A percentile compares a stretch with the other conserved stretches of the same genome.
These are phyloP conservation scores for Cinnamomum chago DNA, from an alignment of 164 flowering plant species.

Conservation along the genomic window DNA sequence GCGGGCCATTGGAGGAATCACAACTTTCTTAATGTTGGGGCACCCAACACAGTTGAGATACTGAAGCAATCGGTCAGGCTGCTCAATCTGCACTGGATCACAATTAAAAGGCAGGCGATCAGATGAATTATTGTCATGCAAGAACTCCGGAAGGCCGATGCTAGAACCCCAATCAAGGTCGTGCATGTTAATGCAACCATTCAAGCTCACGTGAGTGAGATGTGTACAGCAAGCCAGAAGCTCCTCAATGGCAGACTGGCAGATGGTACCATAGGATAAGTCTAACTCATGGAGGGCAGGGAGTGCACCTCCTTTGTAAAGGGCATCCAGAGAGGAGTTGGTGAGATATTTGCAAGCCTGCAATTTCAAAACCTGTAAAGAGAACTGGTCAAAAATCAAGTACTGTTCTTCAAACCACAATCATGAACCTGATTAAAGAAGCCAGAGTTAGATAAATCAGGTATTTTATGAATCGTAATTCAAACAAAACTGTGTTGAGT, in stretches of 20 bases:
- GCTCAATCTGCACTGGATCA: constrained; percentile 26
- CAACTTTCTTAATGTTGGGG: constrained; percentile 76
- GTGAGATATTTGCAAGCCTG: constrained; percentile 97
- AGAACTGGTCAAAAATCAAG: constrained; percentile 1
- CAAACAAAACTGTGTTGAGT: too few species aligned
- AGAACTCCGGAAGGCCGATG: constrained; percentile 24
- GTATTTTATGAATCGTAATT: too few species aligned
- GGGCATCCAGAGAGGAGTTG: constrained; percentile 77
- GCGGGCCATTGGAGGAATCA: constrained; percentile 64
- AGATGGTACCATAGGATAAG: constrained; percentile 78
- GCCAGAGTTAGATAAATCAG: too few species aligned
- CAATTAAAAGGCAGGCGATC: constrained; percentile 18
- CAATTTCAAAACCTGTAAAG: constrained; percentile 67
- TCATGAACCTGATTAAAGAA: too few species aligned
- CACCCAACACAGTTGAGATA: constrained; percentile 94
- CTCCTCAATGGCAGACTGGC: constrained; percentile 91
- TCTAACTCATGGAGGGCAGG: constrained; percentile 82
- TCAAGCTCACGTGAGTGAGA: constrained; percentile 87
- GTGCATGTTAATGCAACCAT: constrained; percentile 89
- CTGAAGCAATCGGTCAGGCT: constrained; percentile 60
- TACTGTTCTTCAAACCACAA: too few species aligned
- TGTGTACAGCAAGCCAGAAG: constrained; percentile 83
- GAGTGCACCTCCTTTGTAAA: constrained; percentile 71
- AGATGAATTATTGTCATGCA: constrained; percentile 14
- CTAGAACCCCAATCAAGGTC: constrained; percentile 79